Evolutionary conservation across 352 stramenopile genomes (phyloP), one percentile per base, ranked within the genome.

Genomic region (Phytophthora rubi): DNA sequence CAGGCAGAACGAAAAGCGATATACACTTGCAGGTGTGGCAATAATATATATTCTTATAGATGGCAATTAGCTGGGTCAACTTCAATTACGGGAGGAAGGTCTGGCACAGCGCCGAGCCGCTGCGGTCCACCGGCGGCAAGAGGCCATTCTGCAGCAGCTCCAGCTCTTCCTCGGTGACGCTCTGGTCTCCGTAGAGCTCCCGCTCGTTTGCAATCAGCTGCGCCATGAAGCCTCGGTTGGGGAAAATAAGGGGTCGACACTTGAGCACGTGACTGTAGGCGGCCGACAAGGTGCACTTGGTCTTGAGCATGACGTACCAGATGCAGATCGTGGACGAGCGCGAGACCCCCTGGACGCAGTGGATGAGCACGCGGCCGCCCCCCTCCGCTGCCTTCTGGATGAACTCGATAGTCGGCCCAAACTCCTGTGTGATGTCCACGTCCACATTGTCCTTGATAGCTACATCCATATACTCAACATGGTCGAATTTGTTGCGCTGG

Each of bases 291-390:
- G 85, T 90, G 59, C 85, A 91, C 54, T 83, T 80, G 57, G 81
- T 91, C 48, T 82, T 71, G 30, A 85, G 76, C 85, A 95, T 93
- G 30, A 95, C 66, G 73, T 92, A 95, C 81, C 80, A 90, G 51
- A 95, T 90, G 45, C 85, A 88, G 44, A 93, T 83, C 7, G 88
- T 90, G 28, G 84, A 88, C 32, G 88, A 93, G 28, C 85, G 83
- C 15, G 88, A 95, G 9, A 95, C 78, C 16, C 88, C 88, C 65
- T 92, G 86, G n/a, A 93, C 81, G 52, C 88, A 95, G 68, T 95
- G 84, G 18, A 95, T 80, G n/a, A 95, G 80, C 57, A 95, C 88
- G 18, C 85, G 84, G 4, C 62, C 66, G 30, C 75, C 63, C 15
- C 60, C 26, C 15, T 59, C 44, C 5, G 75, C 66, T 16, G 77